Conservation (phyloP, 192 early-diverging fungal species). For the Linnemannia elongata region DNA sequence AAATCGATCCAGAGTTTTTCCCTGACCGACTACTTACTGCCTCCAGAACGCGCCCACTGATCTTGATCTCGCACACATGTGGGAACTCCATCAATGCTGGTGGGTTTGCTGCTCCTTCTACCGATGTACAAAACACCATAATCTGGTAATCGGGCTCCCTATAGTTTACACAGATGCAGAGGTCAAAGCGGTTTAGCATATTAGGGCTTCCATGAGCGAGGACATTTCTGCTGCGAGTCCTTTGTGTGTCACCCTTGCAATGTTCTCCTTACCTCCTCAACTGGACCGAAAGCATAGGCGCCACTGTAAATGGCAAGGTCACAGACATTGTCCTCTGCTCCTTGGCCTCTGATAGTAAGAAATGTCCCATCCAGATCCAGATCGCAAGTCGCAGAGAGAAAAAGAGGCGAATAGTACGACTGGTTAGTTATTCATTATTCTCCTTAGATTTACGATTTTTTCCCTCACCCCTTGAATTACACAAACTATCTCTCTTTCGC, state of each 20-base stretch:
- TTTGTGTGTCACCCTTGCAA: neutral
- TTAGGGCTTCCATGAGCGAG: neutral
- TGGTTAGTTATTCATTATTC: conserved; percentile 2
- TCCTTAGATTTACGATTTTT: neutral
- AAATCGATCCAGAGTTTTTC: neutral
- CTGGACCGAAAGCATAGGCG: conserved; percentile 39
- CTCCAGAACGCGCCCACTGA: conserved; percentile 56
- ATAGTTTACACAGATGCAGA: neutral
- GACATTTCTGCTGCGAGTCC: neutral
- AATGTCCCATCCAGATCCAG: neutral
- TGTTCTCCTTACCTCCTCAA: conserved; percentile 34
- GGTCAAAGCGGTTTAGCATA: neutral
- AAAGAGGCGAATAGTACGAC: neutral
- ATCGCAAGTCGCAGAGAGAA: neutral
- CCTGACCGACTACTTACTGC: conserved; percentile 48
- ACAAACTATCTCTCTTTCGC: neutral
- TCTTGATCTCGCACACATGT: conserved; percentile 61
- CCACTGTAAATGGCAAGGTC: conserved; percentile 10
- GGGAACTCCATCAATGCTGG: conserved; percentile 62
- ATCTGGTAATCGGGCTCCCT: conserved; percentile 53
- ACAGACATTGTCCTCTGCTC: conserved; percentile 48
- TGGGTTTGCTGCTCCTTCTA: conserved; percentile 16
- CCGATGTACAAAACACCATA: conserved; percentile 59
- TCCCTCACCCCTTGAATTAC: neutral
- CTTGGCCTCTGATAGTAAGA: conserved; percentile 38